These are phyloP conservation scores for Coemansia sp. DNA, from an alignment of 192 early-diverging fungal genomes.

Conservation along the genomic window DNA sequence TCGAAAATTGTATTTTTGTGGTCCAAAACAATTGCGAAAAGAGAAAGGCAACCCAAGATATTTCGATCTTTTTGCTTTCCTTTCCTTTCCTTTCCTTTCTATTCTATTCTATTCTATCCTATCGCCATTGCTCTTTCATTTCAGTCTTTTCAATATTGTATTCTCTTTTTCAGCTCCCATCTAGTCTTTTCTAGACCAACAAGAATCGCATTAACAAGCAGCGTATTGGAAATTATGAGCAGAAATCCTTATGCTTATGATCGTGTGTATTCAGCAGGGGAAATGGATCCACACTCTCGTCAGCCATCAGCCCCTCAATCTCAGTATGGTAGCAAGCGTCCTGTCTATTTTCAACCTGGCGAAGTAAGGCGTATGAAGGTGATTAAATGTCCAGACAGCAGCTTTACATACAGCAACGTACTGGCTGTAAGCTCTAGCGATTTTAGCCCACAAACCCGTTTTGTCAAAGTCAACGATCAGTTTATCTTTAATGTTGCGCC, in stretches of 20 bases:
- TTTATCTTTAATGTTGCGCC: conserved; percentile 75
- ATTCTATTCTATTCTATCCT: no score
- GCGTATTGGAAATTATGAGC: conserved; percentile 21
- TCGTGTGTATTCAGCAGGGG: conserved; percentile 38
- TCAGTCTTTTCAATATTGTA: neutral
- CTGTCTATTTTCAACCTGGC: conserved; percentile 16
- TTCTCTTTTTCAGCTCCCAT: neutral
- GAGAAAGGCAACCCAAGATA: neutral
- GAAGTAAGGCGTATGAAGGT: conserved; percentile 47
- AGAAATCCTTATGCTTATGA: conserved; percentile 45
- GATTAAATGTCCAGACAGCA: conserved; percentile 50
- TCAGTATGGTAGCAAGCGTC: conserved; percentile 1
- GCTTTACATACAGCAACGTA: conserved; percentile 69
- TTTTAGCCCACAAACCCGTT: conserved; percentile 66
- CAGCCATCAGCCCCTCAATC: conserved; percentile 13
- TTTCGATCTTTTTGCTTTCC: neutral
- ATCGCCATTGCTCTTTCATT: neutral
- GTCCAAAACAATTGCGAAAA: neutral
- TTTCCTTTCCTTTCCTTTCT: no score
- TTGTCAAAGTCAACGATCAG: conserved; percentile 75
- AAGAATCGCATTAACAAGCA: no score
- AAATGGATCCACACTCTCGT: conserved; percentile 44
- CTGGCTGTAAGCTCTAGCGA: conserved; percentile 73
- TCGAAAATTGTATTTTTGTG: no score
- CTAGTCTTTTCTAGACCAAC: neutral